Evolutionary conservation across 2,329 filamentous ascomycete genomes (phyloP).

Genomic region (Cladosporium cucumerinum): DNA sequence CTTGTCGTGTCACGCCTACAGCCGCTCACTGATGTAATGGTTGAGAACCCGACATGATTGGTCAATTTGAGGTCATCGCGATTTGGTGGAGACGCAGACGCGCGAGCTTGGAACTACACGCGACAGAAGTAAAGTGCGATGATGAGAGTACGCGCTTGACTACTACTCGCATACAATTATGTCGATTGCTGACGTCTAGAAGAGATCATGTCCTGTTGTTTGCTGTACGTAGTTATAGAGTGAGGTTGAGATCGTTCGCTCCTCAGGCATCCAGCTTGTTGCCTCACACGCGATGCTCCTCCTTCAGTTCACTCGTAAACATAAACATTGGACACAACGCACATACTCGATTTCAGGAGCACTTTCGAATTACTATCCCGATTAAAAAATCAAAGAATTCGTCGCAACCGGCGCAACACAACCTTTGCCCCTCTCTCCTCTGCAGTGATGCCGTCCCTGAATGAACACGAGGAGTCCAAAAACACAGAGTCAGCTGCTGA

Average conservation of each 20-base stretch:
- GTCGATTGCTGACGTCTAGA: background rate
- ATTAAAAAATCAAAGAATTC: background rate
- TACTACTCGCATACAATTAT: background rate
- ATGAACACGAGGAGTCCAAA: background rate
- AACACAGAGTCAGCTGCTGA: background rate
- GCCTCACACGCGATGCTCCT: background rate
- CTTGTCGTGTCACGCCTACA: background rate
- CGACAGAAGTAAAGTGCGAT: background rate
- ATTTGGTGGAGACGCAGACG: background rate
- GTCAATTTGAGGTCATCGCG: constrained; percentile 5
- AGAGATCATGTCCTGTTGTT: background rate
- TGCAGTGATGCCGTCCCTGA: background rate
- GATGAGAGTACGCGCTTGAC: background rate
- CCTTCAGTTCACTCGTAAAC: background rate
- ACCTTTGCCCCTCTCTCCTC: background rate
- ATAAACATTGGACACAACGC: background rate
- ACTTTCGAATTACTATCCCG: background rate
- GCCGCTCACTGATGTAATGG: background rate
- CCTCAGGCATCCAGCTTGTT: background rate
- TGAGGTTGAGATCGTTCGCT: background rate
- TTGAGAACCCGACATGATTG: background rate
- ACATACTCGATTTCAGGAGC: background rate
- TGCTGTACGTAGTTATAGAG: background rate
- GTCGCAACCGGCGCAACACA: background rate
- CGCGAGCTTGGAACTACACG: background rate